Percentiles rank a stretch among this genome's conserved stretches.
These are phyloP conservation scores for Cytauxzoon felis DNA, from an alignment of 169 alveolate genomes.

Conservation along the genomic window DNA sequence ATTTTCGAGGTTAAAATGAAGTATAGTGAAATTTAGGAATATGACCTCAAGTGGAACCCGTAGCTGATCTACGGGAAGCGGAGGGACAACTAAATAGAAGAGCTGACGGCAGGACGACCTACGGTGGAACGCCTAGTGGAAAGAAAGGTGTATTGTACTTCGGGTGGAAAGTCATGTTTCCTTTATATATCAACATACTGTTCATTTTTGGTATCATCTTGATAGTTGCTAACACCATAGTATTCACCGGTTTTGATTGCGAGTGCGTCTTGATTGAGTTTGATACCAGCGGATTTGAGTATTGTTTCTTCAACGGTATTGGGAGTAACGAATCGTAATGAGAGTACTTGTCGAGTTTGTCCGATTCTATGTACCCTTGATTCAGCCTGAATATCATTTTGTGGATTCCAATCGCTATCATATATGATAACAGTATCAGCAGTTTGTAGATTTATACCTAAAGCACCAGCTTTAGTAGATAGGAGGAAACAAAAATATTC, in stretches of 20 bases:
- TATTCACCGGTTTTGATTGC: slow-evolving; percentile 69
- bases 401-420: slow-evolving; percentile 95
- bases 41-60: no score
- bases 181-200: no score
- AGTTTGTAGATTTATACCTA: slow-evolving; percentile 90
- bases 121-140: no score
- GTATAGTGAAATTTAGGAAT: no score
- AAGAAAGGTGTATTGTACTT: no score
- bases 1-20: no score
- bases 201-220: no score
- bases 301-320: slow-evolving; percentile 92
- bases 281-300: slow-evolving; percentile 83
- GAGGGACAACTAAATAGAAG: no score
- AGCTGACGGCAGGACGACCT: no score
- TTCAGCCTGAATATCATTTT: slow-evolving; percentile 92
- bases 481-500: slow-evolving; percentile 84
- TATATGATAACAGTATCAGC: slow-evolving; percentile 96
- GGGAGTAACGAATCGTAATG: slow-evolving; percentile 86
- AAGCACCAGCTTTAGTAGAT: slow-evolving; percentile 95
- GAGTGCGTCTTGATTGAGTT: slow-evolving; percentile 70
- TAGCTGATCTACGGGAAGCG: no score
- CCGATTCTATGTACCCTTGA: slow-evolving; percentile 95
- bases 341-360: slow-evolving; percentile 87
- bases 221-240: no score
- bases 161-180: no score